Percentiles rank a stretch among this genome's conserved stretches.
phyloP scores from a whole-genome alignment of 345 rosid genomes.

The Syzygium grande region DNA sequence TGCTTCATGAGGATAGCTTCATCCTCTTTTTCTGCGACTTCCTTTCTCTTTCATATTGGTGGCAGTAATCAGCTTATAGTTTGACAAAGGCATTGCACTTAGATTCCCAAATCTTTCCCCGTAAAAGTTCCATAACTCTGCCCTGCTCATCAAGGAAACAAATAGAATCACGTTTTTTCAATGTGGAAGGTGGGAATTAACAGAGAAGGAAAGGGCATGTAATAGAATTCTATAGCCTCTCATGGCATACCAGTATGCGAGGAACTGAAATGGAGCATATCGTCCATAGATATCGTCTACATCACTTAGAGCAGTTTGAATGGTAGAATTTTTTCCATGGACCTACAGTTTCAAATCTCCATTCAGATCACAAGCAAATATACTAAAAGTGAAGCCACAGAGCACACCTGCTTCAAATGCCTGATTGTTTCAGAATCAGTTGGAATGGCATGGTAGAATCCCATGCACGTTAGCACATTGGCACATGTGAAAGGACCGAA shows the following conservation, averaged over 20 bases:
- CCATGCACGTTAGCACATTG: constrained; percentile 49
- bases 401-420: constrained; percentile 34
- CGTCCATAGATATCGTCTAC: constrained; percentile 21
- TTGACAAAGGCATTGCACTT: constrained; percentile 23
- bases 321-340: constrained; percentile 13
- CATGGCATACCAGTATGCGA: constrained; percentile 33
- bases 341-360: constrained; percentile 17
- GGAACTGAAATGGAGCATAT: constrained; percentile 37
- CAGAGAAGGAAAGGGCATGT: background rate
- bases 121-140: constrained; percentile 41
- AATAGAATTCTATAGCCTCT: background rate
- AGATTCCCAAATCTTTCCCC: constrained; percentile 35
- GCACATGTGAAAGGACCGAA: constrained; percentile 45
- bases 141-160: constrained; percentile 16
- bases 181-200: background rate
- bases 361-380: background rate
- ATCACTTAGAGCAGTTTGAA: constrained; percentile 15
- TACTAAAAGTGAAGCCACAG: background rate
- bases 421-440: constrained; percentile 45
- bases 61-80: constrained; percentile 35
- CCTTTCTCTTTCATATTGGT: constrained; percentile 26
- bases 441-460: constrained; percentile 44
- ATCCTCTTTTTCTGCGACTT: constrained; percentile 2
- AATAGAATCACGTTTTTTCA: background rate
- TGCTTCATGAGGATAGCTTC: background rate